Base-by-base conservation (phyloP, 2,329 filamentous ascomycete genomes). In the Hypoxylon sp. region DNA sequence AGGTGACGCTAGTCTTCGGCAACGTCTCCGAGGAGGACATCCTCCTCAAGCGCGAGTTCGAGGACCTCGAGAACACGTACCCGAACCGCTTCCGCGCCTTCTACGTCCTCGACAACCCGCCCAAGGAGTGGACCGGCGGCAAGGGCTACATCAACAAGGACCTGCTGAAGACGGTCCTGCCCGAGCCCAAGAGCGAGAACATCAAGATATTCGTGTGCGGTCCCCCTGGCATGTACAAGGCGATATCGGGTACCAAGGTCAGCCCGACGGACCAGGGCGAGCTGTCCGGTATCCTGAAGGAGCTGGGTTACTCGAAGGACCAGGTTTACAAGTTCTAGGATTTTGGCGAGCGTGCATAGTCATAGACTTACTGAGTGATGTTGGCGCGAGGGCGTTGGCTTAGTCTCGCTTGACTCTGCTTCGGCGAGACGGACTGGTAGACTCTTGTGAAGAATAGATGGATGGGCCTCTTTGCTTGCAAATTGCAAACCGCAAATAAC, bases 171-270 rank as follows among this genome's bases (percentile, higher is more conserved):
- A 95, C 92, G 56, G 94, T 98, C 8, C 88, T 98, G 13, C 96
- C 96, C 10, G 94, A 97, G 82, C 94, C 96, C 71, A 96, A 96
- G 87, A 88, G 88, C 75, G 92, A 92, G 73, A 96, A 97, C 84
- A 90, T 97, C 85, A 98, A 98, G 90, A 82, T 98, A 70, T 98
- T 99, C 78, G 93, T 99, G 40, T 98, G 95, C 82, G 95, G 95
- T 0, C 96, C 96, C 11, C 95, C 95, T 2, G 92, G 91, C 46
- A 80, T 98, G 86, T 97, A 97, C 90, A 97, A 97, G 82, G 92
- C 94, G 66, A 90, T 98, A 74, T 95, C 92, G 40, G 96, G 96
- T 35, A 83, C 83, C 77, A 98, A 99, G 92, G 91, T 91, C 81
- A 96, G 92, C 82, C 94, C 95, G n/a, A 86, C 89, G 77, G 94